Evolutionary conservation across 1,284 basidiomycete species (phyloP), one percentile per base, ranked within the genome.

Genomic region (Trichosporon faecale): DNA sequence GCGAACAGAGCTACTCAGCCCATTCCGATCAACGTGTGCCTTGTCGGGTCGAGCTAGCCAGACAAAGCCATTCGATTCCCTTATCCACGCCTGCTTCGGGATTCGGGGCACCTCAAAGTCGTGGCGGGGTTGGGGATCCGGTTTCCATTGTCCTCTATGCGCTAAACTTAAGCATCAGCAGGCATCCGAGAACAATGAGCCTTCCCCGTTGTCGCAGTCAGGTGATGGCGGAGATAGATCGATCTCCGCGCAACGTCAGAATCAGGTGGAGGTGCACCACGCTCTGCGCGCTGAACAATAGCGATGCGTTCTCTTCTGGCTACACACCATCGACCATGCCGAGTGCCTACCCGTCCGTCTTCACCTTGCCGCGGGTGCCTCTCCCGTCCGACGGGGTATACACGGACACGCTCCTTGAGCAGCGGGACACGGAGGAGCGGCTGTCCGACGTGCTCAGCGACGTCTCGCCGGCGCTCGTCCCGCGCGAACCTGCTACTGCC

Each of bases 371-470:
- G 0, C 74, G 72, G 29, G 46, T 31, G 3, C 75, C 73, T 5
- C 66, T 74, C 7, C 77, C 79, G 1, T 72, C 77, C n/a, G 78
- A 94, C 79, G 85, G 84, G 2, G 87, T 88, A 69, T 86, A 85
- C 2, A 90, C 92, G 0, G 77, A 85, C 5, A 94, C 92, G 0
- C 90, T 91, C 0, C 73, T 77, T 0, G 79, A 87, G 1, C 92
- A 94, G 79, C 81, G 84, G 6, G 87, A 89, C 66, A 93, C 91
- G 0, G 92, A 94, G 80, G 82, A 85, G 2, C 80, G 89, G 63
- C 86, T 93, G 18, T 64, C 21, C 1, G 49, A 25, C 2, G 33
- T 33, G 2, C 75, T 77, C 2, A 3, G 21, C 11, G 71, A 67
- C 27, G 7, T 64, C 31, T 16, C 57, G 2, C 35, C 66, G 64